Conservation (phyloP, 768 basidiomycete species). For the Tylopilus cervinicoccineus region DNA sequence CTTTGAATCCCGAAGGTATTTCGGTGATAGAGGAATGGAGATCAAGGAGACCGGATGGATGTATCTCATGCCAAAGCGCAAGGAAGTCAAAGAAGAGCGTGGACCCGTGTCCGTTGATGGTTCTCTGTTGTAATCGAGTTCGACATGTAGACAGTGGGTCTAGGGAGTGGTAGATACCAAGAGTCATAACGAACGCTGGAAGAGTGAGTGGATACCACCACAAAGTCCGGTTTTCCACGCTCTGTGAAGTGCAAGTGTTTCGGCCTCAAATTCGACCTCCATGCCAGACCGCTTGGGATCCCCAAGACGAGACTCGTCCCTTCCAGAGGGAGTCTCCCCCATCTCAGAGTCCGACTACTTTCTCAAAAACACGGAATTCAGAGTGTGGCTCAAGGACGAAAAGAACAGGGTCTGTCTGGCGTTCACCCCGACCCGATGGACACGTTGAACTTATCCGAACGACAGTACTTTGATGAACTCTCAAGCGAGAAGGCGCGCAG, state of each 20-base stretch:
- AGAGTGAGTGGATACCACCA: too few species aligned
- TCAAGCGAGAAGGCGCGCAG: constrained; percentile 78
- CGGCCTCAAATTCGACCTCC: too few species aligned
- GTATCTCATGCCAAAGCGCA: background rate
- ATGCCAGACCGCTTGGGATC: constrained; percentile 1
- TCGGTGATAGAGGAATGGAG: background rate
- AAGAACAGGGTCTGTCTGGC: constrained; percentile 47
- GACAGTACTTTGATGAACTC: constrained; percentile 63
- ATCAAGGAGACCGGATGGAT: background rate
- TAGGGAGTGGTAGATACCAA: too few species aligned
- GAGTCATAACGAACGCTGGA: too few species aligned
- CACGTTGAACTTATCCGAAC: background rate
- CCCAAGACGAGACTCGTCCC: constrained; percentile 13
- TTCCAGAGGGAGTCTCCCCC: constrained; percentile 54
- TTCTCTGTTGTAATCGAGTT: background rate
- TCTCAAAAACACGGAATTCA: constrained; percentile 82
- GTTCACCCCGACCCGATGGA: background rate
- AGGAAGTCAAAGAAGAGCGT: background rate
- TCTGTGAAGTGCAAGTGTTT: too few species aligned
- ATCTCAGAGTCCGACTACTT: constrained; percentile 88
- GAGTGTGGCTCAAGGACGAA: constrained; percentile 79
- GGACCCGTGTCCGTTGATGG: background rate
- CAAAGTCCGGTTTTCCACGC: too few species aligned
- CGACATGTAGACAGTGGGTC: too few species aligned
- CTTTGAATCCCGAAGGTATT: background rate